A percentile compares a stretch with the other conserved stretches of the same genome.
phyloP scores from a whole-genome alignment of 495 filamentous ascomycete genomes.

The Annulohypoxylon maeteangense region DNA sequence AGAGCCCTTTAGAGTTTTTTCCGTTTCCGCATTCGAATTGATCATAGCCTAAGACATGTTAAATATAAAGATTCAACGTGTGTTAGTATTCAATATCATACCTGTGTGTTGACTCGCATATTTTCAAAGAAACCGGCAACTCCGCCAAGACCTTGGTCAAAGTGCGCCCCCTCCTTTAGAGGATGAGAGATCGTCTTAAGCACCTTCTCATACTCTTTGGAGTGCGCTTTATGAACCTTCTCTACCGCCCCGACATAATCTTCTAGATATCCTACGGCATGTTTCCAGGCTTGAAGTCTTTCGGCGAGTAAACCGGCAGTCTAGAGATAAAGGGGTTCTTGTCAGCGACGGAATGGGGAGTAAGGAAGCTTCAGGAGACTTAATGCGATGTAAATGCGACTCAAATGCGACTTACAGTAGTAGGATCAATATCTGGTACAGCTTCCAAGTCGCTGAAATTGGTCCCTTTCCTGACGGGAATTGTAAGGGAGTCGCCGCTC shows the following conservation, averaged over 20 bases:
- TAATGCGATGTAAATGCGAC: slow-evolving; percentile 41
- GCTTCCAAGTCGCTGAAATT: slow-evolving; percentile 64
- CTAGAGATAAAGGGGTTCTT: slow-evolving; percentile 49
- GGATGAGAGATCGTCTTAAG: slow-evolving; percentile 92
- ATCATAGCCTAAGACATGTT: slow-evolving; percentile 71
- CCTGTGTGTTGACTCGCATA: slow-evolving; percentile 89
- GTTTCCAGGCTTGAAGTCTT: slow-evolving; percentile 93
- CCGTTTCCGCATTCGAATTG: slow-evolving; percentile 87
- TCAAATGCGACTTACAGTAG: slow-evolving; percentile 64
- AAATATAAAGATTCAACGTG: slow-evolving; percentile 4
- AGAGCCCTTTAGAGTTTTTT: slow-evolving; percentile 82
- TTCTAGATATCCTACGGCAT: slow-evolving; percentile 89
- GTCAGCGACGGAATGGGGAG: slow-evolving; percentile 32
- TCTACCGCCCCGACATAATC: slow-evolving; percentile 86
- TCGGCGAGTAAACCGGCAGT: slow-evolving; percentile 82
- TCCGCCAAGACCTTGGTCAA: slow-evolving; percentile 85
- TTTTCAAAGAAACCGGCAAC: slow-evolving; percentile 92
- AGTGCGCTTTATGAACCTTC: slow-evolving; percentile 82
- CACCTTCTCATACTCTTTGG: slow-evolving; percentile 95
- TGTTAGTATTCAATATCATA: slow-evolving; percentile 46
- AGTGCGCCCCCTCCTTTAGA: slow-evolving; percentile 87
- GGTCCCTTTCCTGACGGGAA: slow-evolving; percentile 68
- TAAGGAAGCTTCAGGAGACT: slow-evolving; percentile 38
- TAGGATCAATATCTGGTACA: slow-evolving; percentile 81
- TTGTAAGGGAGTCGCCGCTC: slow-evolving; percentile 53